Base-by-base conservation (phyloP, 495 filamentous ascomycete species). In the Extremus antarcticus region DNA sequence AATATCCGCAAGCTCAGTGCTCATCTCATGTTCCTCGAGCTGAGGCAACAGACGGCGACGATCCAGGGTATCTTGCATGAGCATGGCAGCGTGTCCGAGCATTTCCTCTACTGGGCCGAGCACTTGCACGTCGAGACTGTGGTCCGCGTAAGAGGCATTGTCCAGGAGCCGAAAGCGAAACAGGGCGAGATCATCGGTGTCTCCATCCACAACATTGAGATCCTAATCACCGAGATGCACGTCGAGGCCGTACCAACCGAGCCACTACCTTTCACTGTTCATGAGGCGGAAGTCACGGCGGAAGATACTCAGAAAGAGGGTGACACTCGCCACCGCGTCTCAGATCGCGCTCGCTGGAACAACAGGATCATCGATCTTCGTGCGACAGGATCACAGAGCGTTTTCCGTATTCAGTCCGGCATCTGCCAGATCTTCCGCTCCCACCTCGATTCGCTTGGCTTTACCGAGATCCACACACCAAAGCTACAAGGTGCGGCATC, bases 331-430 rank as follows among this genome's bases (percentile, higher is more conserved):
- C 61, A 87, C 8, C 78, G 83, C 19, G 87, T 90, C 3, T 81
- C 78, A 32, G 81, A 83, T 41, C 78, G 86, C 60, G 87, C 86
- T 16, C 86, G 90, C 62, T 79, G 94, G 20, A 82, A 88, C 73
- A 95, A 94, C 70, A 87, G 88, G 38, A 86, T 88, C 51, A 82
- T 98, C 70, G 90, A 95, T 68, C 84, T 94, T 55, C 83, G 94
- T 43, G 87, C 89, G 2, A 85, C 88, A 43, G 81, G 90, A 40
- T 88, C 87, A 61, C 88, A 94, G 68, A 86, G 88, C 25, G 95
- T 98, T 53, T 82, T 81, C 63, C 75, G 79, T 65, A 83, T 98
- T 47, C 88, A 90, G 47, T 83, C 85, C 58, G 87, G 81, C 47
- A 86, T 95, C 51, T 82, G 87, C 54, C 74, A 84, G 56, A 73